Evolutionary conservation across 441 rosid species (phyloP), one percentile per base, ranked within the genome.

Genomic region (Populus trichocarpa): DNA sequence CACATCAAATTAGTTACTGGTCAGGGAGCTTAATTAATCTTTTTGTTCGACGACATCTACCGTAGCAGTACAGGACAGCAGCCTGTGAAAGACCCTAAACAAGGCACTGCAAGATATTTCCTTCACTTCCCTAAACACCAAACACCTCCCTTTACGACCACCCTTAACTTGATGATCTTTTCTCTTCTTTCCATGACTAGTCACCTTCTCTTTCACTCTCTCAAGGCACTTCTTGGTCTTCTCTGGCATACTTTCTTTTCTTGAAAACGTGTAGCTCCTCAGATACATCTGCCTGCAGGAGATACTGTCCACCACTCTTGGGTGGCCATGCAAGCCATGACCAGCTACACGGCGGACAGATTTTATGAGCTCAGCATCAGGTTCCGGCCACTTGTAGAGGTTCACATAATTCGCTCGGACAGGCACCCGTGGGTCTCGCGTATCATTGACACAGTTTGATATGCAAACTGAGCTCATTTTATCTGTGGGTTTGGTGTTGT

Each of bases 311-410:
- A 92, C 96, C 23, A 92, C 95, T 57, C 93, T 89, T 4, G 95
- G 89, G 66, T 80, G 86, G 69, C 75, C 77, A 32, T 83, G 88
- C 78, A 53, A 79, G 26, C 86, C 82, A 35, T 78, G 76, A 35
- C 74, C 73, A 32, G 73, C 78, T 8, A 80, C 82, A 0, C 83
- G 84, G 61, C 75, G 81, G 84, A 78, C 86, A 67, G 99, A 89
- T 65, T 91, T 88, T 23, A 91, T 90, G 36, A 95, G 90, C 90
- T 95, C 99, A 0, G 88, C 91, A 65, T 95, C 97, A 2, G 98
- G 90, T 70, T 93, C 98, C n/a, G 97, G 96, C 97, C 97, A 93
- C 87, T 90, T 93, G 85, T 91, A 85, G 79, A 93, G 97, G 86
- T 90, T 95, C 9, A 90, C 89, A 80, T 93, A 95, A 6, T 91